Base-by-base conservation (phyloP, 2,329 filamentous ascomycete genomes). In the Rosellinia necatrix region DNA sequence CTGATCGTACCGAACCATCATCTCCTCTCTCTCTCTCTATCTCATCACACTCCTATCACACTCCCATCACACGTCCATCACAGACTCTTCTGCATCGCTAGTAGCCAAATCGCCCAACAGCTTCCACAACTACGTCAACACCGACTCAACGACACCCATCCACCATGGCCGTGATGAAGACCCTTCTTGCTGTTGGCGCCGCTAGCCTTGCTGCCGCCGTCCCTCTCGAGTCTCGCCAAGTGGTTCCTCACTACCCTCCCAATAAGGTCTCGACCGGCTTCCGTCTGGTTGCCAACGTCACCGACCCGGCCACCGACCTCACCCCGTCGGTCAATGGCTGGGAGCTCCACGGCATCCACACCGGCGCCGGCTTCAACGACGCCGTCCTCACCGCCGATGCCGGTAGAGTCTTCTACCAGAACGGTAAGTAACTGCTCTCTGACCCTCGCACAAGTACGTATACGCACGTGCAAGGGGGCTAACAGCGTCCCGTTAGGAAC, bases 401-500 rank as follows among this genome's bases (percentile, higher is more conserved):
- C 4, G 67, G 66, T 5, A 68, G 70, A 44, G 62, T 76, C 55
- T 82, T 81, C 64, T 82, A 81, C 72, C 69, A 77, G 53, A 82
- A 82, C 62, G 78, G 75, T 62, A 53, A 37, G 58, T 43, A n/a
- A n/a, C n/a, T n/a, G n/a, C n/a, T n/a, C n/a, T n/a, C n/a, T n/a
- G n/a, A n/a, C n/a, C n/a, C n/a, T n/a, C n/a, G n/a, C 9, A 15
- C 4, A n/a, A 12, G 5, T 3, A 5, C 8, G 10, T 13, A 10
- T 9, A 15, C n/a, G 22, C 8, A 27, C 13, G 6, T 25, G 12
- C 6, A 15, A 43, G 7, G 2, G 8, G 15, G 34, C 43, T 60
- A 37, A 54, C 25, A 6, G 40, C n/a, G 2, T 1, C 34, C 12
- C 4, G 9, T 9, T 27, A 63, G 62, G 63, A 34, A 79, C 78